phyloP scores from a whole-genome alignment of 2,329 filamentous ascomycete species.

The Didymella sp. region DNA sequence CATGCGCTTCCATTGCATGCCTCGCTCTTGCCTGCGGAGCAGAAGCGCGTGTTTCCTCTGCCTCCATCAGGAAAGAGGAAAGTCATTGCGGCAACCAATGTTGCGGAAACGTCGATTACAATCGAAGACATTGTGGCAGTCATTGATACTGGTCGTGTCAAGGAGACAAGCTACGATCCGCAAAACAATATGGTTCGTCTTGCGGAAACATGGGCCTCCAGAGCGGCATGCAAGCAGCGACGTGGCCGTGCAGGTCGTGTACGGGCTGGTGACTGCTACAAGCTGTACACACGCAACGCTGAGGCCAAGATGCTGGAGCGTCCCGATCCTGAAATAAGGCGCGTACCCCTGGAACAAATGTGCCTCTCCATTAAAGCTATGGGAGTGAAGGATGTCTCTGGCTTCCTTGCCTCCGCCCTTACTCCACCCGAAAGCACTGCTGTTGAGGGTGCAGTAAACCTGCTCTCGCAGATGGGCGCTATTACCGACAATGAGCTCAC shows the following conservation, averaged over 20 bases:
- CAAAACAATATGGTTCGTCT: slow-evolving; percentile 93
- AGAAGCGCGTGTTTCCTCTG: slow-evolving; percentile 81
- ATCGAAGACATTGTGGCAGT: slow-evolving; percentile 97
- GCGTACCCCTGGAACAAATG: slow-evolving; percentile 91
- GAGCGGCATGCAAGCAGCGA: slow-evolving; percentile 91
- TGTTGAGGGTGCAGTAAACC: slow-evolving; percentile 81
- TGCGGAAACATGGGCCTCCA: slow-evolving; percentile 93
- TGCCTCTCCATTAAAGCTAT: slow-evolving; percentile 95
- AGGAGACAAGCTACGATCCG: slow-evolving; percentile 93
- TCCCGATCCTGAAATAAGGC: slow-evolving; percentile 90
- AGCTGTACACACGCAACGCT: slow-evolving; percentile 86
- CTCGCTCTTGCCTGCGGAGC: slow-evolving; percentile 85
- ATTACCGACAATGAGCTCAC: slow-evolving; percentile 86
- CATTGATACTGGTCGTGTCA: slow-evolving; percentile 93
- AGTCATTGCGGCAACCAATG: slow-evolving; percentile 93
- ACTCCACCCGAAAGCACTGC: slow-evolving; percentile 87
- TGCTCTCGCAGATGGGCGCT: slow-evolving; percentile 85
- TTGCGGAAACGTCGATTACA: slow-evolving; percentile 97
- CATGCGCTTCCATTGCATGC: slow-evolving; percentile 90
- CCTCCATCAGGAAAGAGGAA: slow-evolving; percentile 84
- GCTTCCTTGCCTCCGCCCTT: slow-evolving; percentile 83
- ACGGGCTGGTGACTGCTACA: slow-evolving; percentile 89
- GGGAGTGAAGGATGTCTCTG: slow-evolving; percentile 82
- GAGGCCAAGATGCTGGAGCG: slow-evolving; percentile 85
- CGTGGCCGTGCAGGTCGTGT: slow-evolving; percentile 94